These are phyloP conservation scores for Blepharisma japonicum DNA, from an alignment of 73 alveolate species.

Conservation along the genomic window DNA sequence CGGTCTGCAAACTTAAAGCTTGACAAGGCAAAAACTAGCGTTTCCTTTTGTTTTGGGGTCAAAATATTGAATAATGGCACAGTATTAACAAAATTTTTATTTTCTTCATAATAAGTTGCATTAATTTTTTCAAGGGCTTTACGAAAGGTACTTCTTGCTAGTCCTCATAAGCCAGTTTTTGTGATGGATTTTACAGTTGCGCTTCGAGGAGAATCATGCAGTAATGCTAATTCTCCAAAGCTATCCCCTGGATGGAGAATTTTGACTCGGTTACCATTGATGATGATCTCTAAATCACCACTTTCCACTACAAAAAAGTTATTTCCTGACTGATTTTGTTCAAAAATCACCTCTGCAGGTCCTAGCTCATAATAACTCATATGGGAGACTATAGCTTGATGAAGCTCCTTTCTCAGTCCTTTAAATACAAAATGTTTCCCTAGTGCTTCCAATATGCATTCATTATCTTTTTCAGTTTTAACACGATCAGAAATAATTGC, in stretches of 20 bases:
- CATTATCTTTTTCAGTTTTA: too few relatives aligned
- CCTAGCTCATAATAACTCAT: background rate
- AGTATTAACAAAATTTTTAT: slow-evolving; percentile 32
- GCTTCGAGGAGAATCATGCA: slow-evolving; percentile 83
- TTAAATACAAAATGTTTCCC: too few relatives aligned
- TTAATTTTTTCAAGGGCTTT: slow-evolving; percentile 43
- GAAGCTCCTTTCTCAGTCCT: too few relatives aligned
- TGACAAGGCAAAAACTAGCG: background rate
- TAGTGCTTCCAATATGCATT: too few relatives aligned
- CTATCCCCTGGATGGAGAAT: slow-evolving; percentile 63
- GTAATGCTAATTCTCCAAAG: slow-evolving; percentile 92
- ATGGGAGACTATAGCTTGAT: background rate
- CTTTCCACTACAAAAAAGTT: background rate
- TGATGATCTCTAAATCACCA: background rate
- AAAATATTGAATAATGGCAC: slow-evolving; percentile 27
- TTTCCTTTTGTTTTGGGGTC: background rate
- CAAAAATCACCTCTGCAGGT: background rate
- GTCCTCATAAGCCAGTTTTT: slow-evolving; percentile 74
- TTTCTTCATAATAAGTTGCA: slow-evolving; percentile 34
- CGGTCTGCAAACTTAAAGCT: slow-evolving; percentile 35
- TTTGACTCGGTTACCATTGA: background rate
- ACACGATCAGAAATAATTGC: too few relatives aligned
- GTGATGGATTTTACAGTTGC: slow-evolving; percentile 75
- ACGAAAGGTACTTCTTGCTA: slow-evolving; percentile 84
- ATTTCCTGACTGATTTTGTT: background rate